Conservation (phyloP, 2,329 filamentous ascomycete genomes). For the Zymoseptoria brevis region DNA sequence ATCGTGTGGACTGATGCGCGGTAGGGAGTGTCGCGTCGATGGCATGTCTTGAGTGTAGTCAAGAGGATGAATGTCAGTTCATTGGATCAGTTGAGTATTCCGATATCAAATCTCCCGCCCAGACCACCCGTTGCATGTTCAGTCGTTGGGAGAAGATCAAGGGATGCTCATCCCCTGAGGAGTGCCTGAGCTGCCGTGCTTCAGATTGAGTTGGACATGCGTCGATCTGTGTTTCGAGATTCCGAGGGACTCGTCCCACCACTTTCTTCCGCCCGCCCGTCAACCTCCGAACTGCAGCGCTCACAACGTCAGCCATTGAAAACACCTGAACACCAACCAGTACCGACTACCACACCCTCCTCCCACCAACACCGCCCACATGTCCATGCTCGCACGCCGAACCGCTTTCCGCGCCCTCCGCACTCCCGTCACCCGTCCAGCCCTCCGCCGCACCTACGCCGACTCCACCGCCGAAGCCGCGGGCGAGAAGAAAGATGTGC, state of each 20-base stretch:
- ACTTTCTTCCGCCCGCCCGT: background rate
- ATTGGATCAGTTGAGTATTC: background rate
- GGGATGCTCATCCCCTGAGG: too few relatives aligned
- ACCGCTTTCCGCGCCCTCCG: slow-evolving; percentile 40
- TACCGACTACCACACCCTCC: slow-evolving; percentile 1
- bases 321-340: background rate
- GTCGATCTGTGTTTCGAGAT: background rate
- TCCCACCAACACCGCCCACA: slow-evolving; percentile 22
- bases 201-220: background rate
- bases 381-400: slow-evolving; percentile 41
- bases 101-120: background rate
- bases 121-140: background rate
- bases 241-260: background rate
- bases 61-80: background rate
- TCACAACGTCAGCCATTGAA: slow-evolving; percentile 1
- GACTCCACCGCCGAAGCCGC: slow-evolving; percentile 34
- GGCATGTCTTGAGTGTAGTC: background rate
- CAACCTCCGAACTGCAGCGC: background rate
- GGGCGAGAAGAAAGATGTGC: slow-evolving; percentile 38
- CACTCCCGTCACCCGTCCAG: slow-evolving; percentile 26
- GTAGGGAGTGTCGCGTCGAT: background rate
- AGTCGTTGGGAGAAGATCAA: too few relatives aligned
- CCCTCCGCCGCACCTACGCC: slow-evolving; percentile 31
- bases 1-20: background rate
- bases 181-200: background rate